phyloP scores from a whole-genome alignment of 768 basidiomycete species.

The Daedaleopsis sinensis region DNA sequence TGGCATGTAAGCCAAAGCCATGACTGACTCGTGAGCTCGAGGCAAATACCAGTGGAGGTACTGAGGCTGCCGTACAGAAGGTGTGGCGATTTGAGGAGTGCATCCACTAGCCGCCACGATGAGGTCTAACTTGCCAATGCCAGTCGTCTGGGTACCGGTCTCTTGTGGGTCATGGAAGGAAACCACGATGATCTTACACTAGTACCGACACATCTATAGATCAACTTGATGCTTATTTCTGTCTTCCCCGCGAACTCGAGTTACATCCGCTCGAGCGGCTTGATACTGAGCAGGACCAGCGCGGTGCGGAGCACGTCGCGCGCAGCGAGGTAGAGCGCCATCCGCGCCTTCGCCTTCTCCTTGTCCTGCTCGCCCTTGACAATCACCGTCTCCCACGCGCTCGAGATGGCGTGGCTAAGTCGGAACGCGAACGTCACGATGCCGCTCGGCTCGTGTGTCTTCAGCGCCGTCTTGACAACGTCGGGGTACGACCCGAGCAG shows the following conservation, averaged over 20 bases:
- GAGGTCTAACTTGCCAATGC: no score
- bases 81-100: no score
- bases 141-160: no score
- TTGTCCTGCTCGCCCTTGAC: constrained; percentile 82
- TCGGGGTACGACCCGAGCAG: constrained; percentile 92
- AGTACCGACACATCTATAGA: no score
- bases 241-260: constrained; percentile 4
- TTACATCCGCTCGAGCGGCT: constrained; percentile 93
- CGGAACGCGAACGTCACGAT: constrained; percentile 91
- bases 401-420: constrained; percentile 85
- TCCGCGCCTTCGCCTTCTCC: constrained; percentile 77
- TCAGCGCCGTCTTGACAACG: constrained; percentile 83
- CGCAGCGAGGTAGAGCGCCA: constrained; percentile 89
- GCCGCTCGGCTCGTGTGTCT: constrained; percentile 85
- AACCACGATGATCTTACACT: no score
- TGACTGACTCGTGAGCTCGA: no score
- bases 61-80: no score
- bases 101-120: no score
- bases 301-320: constrained; percentile 87
- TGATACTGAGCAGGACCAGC: constrained; percentile 86
- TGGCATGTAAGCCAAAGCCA: no score
- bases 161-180: no score
- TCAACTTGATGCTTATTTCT: no score
- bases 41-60: no score
- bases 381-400: constrained; percentile 89